These are phyloP conservation scores for Solanum phureja DNA, from an alignment of 257 asterid species.

Conservation along the genomic window DNA sequence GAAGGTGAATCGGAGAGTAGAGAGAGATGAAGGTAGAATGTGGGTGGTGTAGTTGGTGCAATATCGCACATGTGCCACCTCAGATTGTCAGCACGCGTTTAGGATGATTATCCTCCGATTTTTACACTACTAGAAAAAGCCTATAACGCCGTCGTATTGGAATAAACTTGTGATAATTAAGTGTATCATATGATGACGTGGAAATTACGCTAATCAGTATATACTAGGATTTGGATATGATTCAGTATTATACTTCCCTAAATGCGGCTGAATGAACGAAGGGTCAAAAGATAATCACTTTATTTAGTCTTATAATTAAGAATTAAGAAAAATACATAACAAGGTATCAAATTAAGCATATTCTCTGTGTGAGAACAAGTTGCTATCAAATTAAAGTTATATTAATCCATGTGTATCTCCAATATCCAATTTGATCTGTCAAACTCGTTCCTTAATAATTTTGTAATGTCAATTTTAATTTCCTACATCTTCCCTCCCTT, in stretches of 20 bases:
- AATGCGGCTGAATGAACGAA: background rate
- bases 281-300: background rate
- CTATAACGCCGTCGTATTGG: background rate
- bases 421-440: no score
- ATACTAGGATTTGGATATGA: background rate
- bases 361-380: background rate
- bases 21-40: background rate
- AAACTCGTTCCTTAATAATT: no score
- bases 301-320: background rate
- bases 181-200: background rate
- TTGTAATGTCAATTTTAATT: no score
- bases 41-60: slow-evolving; percentile 16
- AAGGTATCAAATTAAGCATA: background rate
- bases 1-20: background rate
- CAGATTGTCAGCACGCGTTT: background rate
- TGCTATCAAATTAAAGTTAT: background rate
- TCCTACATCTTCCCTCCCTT: no score
- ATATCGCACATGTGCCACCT: background rate
- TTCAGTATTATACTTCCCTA: background rate
- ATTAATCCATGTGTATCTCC: background rate
- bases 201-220: background rate
- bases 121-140: background rate
- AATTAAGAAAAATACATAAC: background rate
- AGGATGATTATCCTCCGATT: background rate
- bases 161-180: background rate